Evolutionary conservation across 805 yeast genomes (phyloP), one percentile per base, ranked within the genome.

Genomic region (Myxozyma neglecta): DNA sequence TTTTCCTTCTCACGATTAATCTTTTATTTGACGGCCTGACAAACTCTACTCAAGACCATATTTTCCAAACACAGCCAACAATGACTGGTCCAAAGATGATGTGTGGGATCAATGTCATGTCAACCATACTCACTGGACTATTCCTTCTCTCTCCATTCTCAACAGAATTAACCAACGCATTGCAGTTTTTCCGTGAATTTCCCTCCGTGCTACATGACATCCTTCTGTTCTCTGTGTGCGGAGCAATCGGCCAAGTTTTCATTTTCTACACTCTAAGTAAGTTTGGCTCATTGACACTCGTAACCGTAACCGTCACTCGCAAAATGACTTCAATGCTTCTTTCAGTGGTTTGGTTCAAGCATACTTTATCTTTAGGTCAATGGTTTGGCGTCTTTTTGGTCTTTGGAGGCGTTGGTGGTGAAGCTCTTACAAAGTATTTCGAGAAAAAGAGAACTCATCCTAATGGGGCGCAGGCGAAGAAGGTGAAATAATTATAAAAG

Each of bases 241-340:
- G 98, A 1, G 86, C 97, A 0, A 70, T 90, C 34, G 99, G 99
- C 14, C 98, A 94, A 74, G 83, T 92, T n/a, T 94, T 96, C 75
- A 90, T 94, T 47, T 94, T 92, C 72, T 75, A 85, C 56, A 90
- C 96, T 1, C 76, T 94, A 50, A 94, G 90, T 68, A 81, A 83
- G 60, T 94, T 89, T 72, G 97, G 93, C 53, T 90, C 97, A 1
- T 77, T 94, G 62, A 83, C 89, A 0, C 78, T 94, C 57, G 91
- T 93, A 35, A 93, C 97, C 45, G 93, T 96, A 16, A 94, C 98
- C 0, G 97, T 94, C 9, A 93, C 99, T 0, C 82, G 99, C 69
- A 94, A 94, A 71, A 93, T 94, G 97, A 78, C 91, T 53, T 90
- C 97, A 44, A 93, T 94, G 98, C 80, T 91, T 39, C 75, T 93